Evolutionary conservation across 192 early-diverging fungal genomes (phyloP).

Genomic region (Dimargaris cristalligena): DNA sequence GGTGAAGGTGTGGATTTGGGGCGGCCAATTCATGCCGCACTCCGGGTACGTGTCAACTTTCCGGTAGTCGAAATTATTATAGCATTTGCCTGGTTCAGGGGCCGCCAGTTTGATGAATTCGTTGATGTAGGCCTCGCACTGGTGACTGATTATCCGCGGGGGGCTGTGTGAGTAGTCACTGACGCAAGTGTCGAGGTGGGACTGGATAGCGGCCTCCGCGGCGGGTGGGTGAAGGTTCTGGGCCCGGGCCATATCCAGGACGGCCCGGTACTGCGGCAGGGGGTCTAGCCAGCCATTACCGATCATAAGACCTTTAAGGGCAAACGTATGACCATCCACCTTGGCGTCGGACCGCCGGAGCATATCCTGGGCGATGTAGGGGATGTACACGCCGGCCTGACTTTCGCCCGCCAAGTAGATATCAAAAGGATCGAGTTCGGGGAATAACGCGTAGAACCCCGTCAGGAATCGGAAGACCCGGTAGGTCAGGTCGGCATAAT

Average conservation of each 20-base stretch:
- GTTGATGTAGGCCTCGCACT: slow-evolving; percentile 21
- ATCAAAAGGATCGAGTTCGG: slow-evolving; percentile 25
- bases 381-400: slow-evolving; percentile 55
- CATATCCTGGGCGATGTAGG: slow-evolving; percentile 41
- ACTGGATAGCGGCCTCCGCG: not conserved
- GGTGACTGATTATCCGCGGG: not conserved
- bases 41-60: slow-evolving; percentile 34
- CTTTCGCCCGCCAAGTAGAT: slow-evolving; percentile 58
- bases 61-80: slow-evolving; percentile 59
- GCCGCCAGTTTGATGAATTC: slow-evolving; percentile 21
- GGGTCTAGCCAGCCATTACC: slow-evolving; percentile 74
- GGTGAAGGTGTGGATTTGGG: slow-evolving; percentile 22
- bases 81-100: slow-evolving; percentile 29
- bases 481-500: slow-evolving; percentile 23
- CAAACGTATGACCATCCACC: slow-evolving; percentile 10
- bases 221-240: slow-evolving; percentile 3
- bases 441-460: slow-evolving; percentile 39
- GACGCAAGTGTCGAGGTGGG: not conserved
- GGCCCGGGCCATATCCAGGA: not conserved
- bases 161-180: not conserved
- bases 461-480: slow-evolving; percentile 35
- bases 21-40: slow-evolving; percentile 45
- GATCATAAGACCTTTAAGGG: slow-evolving; percentile 36
- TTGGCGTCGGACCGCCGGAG: slow-evolving; percentile 22
- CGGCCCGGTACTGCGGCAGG: slow-evolving; percentile 10